These are phyloP conservation scores for Talaromyces trachyspermus DNA, from an alignment of 495 filamentous ascomycete species.

Conservation along the genomic window DNA sequence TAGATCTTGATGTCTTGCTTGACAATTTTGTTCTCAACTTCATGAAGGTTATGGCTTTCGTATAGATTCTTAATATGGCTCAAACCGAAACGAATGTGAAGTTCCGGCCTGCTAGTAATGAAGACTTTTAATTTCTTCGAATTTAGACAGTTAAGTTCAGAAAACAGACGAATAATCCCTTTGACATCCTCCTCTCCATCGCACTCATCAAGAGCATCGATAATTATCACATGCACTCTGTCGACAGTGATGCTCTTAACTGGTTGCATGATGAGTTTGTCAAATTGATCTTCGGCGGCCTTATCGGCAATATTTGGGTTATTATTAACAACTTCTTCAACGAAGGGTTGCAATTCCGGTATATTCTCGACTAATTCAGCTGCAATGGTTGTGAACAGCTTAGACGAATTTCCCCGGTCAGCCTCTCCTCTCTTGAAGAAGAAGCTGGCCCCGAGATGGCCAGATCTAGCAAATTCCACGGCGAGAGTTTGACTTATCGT, in stretches of 20 bases:
- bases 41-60: no score
- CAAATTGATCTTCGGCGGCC: slow-evolving; percentile 28
- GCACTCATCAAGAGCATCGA: slow-evolving; percentile 43
- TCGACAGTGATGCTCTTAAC: slow-evolving; percentile 6
- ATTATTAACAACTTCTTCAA: slow-evolving; percentile 24
- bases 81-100: no score
- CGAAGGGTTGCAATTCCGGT: slow-evolving; percentile 14
- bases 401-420: slow-evolving; percentile 24
- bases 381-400: slow-evolving; percentile 35
- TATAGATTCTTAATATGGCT: no score
- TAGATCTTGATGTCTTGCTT: no score
- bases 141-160: no score
- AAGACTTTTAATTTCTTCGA: no score
- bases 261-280: slow-evolving; percentile 33
- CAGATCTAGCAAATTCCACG: neutral
- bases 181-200: slow-evolving; percentile 25
- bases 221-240: slow-evolving; percentile 18
- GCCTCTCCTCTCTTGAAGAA: slow-evolving; percentile 39
- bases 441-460: slow-evolving; percentile 22
- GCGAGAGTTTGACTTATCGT: slow-evolving; percentile 19
- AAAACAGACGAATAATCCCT: slow-evolving; percentile 25
- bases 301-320: slow-evolving; percentile 23
- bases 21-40: no score
- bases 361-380: slow-evolving; percentile 21
- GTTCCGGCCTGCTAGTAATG: no score